Evolutionary conservation across 306 rosid species (phyloP), one percentile per base, ranked within the genome.

Genomic region (Urtica urens): DNA sequence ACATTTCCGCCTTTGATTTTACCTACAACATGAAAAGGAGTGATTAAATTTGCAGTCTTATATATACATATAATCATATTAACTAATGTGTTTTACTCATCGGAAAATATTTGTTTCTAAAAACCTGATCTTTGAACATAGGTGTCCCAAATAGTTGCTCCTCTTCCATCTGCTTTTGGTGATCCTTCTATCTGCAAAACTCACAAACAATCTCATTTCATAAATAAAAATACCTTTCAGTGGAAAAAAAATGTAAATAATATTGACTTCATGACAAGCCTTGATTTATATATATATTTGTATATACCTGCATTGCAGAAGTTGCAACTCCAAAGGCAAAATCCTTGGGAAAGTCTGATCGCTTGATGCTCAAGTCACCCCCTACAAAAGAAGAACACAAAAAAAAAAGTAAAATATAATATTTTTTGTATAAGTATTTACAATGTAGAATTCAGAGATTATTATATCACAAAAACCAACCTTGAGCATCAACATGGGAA

Each of bases 81-180:
- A 21, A 20, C 12, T 4, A 31, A 9, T 37, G 52, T 37, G 30
- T 38, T 35, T 3, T 7, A 35, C n/a, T n/a, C n/a, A n/a, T n/a
- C n/a, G n/a, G n/a, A n/a, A n/a, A n/a, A n/a, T n/a, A 35, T 10
- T 9, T 35, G n/a, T 3, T 10, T 3, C 11, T 3, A 38, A 1
- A 14, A 56, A 56, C 62, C 62, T 29, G 52, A 51, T 30, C 20
- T 10, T 14, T 35, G n/a, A 56, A 18, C 30, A 43, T 16, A 30
- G 22, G 40, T 9, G 19, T 56, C 62, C 51, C 62, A 56, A 19
- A 56, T 20, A n/a, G 51, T 56, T 42, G 51, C 51, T 29, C 42
- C 51, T n/a, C 41, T 43, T 3, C 62, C 62, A 12, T 33, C 43
- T 56, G 28, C n/a, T 11, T 42, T 43, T 29, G 43, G 43, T 20